A percentile compares a stretch with the other conserved stretches of the same genome.
These are phyloP conservation scores for Nicotiana tabacum DNA, from an alignment of 257 asterid species.

Conservation along the genomic window DNA sequence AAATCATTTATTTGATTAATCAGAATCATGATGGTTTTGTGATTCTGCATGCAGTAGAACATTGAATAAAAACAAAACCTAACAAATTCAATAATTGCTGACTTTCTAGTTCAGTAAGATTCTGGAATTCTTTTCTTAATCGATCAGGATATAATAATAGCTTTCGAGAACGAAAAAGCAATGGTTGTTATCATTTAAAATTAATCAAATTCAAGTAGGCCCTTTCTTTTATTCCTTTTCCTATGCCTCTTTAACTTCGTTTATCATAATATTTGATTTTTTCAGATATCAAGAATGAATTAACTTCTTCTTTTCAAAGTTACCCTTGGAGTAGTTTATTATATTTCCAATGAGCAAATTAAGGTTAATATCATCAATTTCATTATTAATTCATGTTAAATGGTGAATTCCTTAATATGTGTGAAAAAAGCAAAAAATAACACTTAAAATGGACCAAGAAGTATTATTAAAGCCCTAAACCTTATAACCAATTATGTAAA, in stretches of 20 bases:
- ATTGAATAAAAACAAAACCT: background rate
- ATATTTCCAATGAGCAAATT: too few relatives aligned
- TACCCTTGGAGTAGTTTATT: too few relatives aligned
- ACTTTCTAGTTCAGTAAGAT: background rate
- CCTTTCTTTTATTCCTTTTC: background rate
- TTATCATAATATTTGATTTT: too few relatives aligned
- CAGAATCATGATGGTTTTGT: background rate
- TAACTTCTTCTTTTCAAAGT: too few relatives aligned
- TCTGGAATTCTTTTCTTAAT: background rate
- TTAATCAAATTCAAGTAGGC: background rate
- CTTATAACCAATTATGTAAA: background rate
- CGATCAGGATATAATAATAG: background rate
- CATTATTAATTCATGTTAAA: too few relatives aligned
- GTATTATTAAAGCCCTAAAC: background rate
- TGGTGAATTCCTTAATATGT: too few relatives aligned
- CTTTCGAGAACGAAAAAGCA: background rate
- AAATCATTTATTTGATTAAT: background rate
- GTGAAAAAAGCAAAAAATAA: too few relatives aligned
- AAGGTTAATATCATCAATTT: too few relatives aligned
- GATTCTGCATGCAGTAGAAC: background rate
- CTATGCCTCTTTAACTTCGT: background rate
- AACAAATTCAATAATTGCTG: background rate
- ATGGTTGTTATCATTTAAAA: background rate
- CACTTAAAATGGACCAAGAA: too few relatives aligned
- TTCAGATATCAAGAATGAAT: too few relatives aligned